Evolutionary conservation across 2,329 filamentous ascomycete species (phyloP).

Genomic region (Cordyceps fumosorosea): DNA sequence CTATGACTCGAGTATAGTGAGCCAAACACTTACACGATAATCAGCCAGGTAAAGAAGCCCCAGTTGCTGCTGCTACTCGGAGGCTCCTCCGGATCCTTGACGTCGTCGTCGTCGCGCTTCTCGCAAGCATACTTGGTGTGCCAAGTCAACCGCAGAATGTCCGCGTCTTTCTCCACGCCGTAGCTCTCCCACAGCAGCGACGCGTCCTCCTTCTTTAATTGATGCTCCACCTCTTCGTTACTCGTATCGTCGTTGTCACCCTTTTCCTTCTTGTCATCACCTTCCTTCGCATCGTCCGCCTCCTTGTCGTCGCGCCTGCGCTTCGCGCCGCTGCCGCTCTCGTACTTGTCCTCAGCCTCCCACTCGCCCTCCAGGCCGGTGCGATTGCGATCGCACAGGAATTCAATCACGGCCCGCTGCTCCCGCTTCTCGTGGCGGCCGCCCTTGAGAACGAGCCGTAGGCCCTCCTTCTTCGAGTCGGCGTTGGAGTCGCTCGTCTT

Average conservation of each 20-base stretch:
- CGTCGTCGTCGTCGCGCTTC: slow-evolving; percentile 34
- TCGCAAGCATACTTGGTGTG: slow-evolving; percentile 83
- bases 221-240: slow-evolving; percentile 39
- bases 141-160: slow-evolving; percentile 73
- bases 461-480: slow-evolving; percentile 63
- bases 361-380: slow-evolving; percentile 69
- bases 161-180: slow-evolving; percentile 47
- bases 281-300: slow-evolving; percentile 24
- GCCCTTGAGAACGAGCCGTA: slow-evolving; percentile 63
- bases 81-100: slow-evolving; percentile 34
- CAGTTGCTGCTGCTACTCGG: slow-evolving; percentile 51
- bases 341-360: slow-evolving; percentile 49
- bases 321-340: slow-evolving; percentile 28
- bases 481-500: slow-evolving; percentile 56
- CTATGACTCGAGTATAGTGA: fast-evolving
- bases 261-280: slow-evolving; percentile 15
- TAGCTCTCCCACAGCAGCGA: slow-evolving; percentile 76
- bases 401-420: slow-evolving; percentile 76
- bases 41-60: slow-evolving; percentile 97
- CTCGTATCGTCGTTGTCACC: slow-evolving; percentile 29
- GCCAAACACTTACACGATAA: slow-evolving; percentile 69
- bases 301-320: slow-evolving; percentile 24
- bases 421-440: slow-evolving; percentile 44
- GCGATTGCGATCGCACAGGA: slow-evolving; percentile 68
- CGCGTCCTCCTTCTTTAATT: slow-evolving; percentile 48